A percentile compares a stretch with the other conserved stretches of the same genome.
These are phyloP conservation scores for Entoloma clypeatum DNA, from an alignment of 1,284 basidiomycete species.

Conservation along the genomic window DNA sequence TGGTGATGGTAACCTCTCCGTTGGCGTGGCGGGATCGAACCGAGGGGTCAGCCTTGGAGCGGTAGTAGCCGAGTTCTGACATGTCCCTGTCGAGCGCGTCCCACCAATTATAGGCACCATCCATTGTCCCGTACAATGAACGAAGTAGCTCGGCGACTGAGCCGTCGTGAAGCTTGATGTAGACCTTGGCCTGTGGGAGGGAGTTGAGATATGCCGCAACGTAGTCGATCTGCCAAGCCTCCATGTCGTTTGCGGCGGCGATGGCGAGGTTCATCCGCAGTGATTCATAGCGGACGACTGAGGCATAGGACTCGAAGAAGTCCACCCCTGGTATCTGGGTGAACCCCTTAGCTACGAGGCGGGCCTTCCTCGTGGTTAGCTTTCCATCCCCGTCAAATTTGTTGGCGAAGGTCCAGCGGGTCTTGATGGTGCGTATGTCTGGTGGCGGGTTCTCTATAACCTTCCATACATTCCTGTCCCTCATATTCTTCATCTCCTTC, in stretches of 20 bases:
- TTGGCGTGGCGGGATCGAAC: constrained; percentile 8
- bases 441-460: neutral
- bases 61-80: constrained; percentile 15
- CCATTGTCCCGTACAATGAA: constrained; percentile 28
- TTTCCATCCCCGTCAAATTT: constrained; percentile 12
- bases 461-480: constrained; percentile 1
- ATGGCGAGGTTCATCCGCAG: constrained; percentile 26
- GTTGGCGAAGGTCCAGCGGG: constrained; percentile 11
- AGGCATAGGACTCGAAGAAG: constrained; percentile 30
- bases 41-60: constrained; percentile 17
- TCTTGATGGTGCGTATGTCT: neutral
- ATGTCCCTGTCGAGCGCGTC: constrained; percentile 14
- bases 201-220: constrained; percentile 7
- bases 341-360: constrained; percentile 8
- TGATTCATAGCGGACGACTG: constrained; percentile 27
- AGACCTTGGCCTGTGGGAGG: no score
- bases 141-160: no score
- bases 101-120: constrained; percentile 24
- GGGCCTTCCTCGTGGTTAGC: constrained; percentile 5
- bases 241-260: constrained; percentile 19
- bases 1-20: constrained; percentile 17
- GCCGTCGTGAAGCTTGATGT: constrained; percentile 19
- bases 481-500: neutral
- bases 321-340: constrained; percentile 9
- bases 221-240: constrained; percentile 28